These are phyloP conservation scores for Cryptococcus depauperatus DNA, from an alignment of 1,284 basidiomycete species.

Conservation along the genomic window DNA sequence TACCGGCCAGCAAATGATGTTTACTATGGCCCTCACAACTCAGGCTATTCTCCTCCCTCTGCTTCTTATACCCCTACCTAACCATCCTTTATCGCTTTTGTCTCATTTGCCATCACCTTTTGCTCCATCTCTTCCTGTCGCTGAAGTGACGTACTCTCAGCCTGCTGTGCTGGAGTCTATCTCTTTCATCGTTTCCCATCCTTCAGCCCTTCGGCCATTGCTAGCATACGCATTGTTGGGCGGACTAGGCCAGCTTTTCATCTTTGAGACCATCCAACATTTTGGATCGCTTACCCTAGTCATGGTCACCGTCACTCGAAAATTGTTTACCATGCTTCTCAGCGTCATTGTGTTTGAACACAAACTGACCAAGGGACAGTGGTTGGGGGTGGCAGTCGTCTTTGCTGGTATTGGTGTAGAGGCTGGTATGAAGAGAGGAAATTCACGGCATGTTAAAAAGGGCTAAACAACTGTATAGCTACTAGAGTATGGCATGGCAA, in stretches of 20 bases:
- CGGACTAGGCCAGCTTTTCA: constrained; percentile 90
- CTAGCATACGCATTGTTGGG: constrained; percentile 82
- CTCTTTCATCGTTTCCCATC: constrained; percentile 70
- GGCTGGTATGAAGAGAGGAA: constrained; percentile 63
- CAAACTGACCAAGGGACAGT: constrained; percentile 73
- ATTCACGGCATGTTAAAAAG: constrained; percentile 27
- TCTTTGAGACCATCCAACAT: constrained; percentile 93
- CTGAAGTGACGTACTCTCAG: constrained; percentile 43
- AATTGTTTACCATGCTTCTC: constrained; percentile 96
- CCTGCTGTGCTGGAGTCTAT: constrained; percentile 64
- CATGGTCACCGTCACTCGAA: constrained; percentile 92
- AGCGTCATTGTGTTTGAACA: constrained; percentile 91
- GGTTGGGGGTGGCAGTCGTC: constrained; percentile 81
- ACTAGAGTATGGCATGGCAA: constrained; percentile 7
- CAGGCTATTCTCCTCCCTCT: constrained; percentile 54
- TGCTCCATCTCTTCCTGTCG: constrained; percentile 51
- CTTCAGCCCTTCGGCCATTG: constrained; percentile 66
- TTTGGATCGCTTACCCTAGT: constrained; percentile 92
- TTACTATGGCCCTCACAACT: constrained; percentile 76
- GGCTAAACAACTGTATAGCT: constrained; percentile 20
- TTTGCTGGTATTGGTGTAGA: constrained; percentile 91
- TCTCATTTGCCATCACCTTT: constrained; percentile 20
- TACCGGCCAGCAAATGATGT: constrained; percentile 96
- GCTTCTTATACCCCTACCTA: constrained; percentile 47
- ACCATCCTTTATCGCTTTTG: constrained; percentile 25